Percentiles rank a stretch among this genome's conserved stretches.
These are phyloP conservation scores for Scolecobasidium constrictum DNA, from an alignment of 2,329 filamentous ascomycete genomes.

Conservation along the genomic window DNA sequence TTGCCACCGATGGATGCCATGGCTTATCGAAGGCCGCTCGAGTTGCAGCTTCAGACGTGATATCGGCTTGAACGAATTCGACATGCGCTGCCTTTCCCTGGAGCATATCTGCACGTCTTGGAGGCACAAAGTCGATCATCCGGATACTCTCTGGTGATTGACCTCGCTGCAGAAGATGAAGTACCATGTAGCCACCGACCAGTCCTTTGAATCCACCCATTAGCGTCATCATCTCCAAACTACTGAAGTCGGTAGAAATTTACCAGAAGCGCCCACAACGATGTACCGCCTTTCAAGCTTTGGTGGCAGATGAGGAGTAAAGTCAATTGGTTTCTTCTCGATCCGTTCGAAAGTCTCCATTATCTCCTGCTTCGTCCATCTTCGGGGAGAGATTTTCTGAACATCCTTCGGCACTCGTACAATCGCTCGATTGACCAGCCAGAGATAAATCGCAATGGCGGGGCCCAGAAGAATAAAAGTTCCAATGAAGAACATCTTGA, in stretches of 20 bases:
- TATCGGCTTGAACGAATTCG: slow-evolving; percentile 38
- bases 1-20: slow-evolving; percentile 33
- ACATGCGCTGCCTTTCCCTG: slow-evolving; percentile 26
- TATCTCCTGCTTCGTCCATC: slow-evolving; percentile 25
- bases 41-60: slow-evolving; percentile 35
- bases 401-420: slow-evolving; percentile 11
- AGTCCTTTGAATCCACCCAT: too few species aligned
- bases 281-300: slow-evolving; percentile 28
- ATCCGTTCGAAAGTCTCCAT: slow-evolving; percentile 20
- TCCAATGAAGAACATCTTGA: neutral
- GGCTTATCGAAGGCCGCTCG: slow-evolving; percentile 34
- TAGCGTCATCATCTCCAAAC: neutral
- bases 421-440: slow-evolving; percentile 12
- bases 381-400: slow-evolving; percentile 7
- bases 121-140: slow-evolving; percentile 39
- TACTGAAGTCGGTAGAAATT: neutral
- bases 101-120: slow-evolving; percentile 30
- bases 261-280: slow-evolving; percentile 27
- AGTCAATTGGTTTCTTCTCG: slow-evolving; percentile 20
- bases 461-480: neutral
- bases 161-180: slow-evolving; percentile 43
- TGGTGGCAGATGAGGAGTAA: slow-evolving; percentile 23
- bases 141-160: slow-evolving; percentile 41
- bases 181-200: slow-evolving; percentile 44
- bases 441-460: slow-evolving; percentile 9